phyloP scores from a whole-genome alignment of 768 basidiomycete species.

The Leccinum disarticulatum region DNA sequence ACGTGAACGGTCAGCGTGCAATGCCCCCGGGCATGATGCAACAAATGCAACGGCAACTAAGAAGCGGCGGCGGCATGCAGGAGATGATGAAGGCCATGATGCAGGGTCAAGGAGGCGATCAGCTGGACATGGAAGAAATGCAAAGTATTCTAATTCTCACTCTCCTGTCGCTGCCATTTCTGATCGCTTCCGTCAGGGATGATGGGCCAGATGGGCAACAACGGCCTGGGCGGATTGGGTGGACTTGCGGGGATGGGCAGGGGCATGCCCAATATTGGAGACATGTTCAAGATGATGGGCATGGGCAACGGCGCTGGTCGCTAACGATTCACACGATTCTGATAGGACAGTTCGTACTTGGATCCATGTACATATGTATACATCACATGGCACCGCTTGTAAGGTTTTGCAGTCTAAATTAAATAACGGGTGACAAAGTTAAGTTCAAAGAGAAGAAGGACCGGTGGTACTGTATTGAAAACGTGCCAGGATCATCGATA shows the following conservation, averaged over 20 bases:
- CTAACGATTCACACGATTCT: constrained; percentile 16
- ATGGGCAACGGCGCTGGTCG: constrained; percentile 55
- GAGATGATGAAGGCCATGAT: constrained; percentile 99
- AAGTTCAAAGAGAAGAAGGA: constrained; percentile 19
- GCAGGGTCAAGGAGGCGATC: constrained; percentile 89
- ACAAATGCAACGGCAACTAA: constrained; percentile 83
- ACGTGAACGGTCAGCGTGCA: constrained; percentile 55
- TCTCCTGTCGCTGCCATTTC: constrained; percentile 3
- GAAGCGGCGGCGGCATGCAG: constrained; percentile 86
- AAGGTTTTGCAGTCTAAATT: constrained; percentile 14
- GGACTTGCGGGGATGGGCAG: constrained; percentile 54
- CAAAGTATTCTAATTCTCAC: constrained; percentile 55
- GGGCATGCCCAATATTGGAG: constrained; percentile 69
- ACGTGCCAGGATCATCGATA: constrained; percentile 10
- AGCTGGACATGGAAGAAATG: constrained; percentile 93
- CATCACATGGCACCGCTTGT: constrained; percentile 20
- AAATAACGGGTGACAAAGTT: constrained; percentile 28
- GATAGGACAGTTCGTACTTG: constrained; percentile 9
- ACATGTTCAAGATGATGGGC: constrained; percentile 89
- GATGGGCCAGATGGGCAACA: constrained; percentile 87
- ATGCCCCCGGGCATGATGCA: constrained; percentile 96
- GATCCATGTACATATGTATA: constrained; percentile 10
- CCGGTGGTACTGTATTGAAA: constrained; percentile 8
- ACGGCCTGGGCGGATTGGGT: constrained; percentile 47
- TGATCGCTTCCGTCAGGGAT: constrained; percentile 51